Percentiles rank a stretch among this genome's conserved stretches.
phyloP scores from a whole-genome alignment of 106 monocot species.

The Narthecium ossifragum region DNA sequence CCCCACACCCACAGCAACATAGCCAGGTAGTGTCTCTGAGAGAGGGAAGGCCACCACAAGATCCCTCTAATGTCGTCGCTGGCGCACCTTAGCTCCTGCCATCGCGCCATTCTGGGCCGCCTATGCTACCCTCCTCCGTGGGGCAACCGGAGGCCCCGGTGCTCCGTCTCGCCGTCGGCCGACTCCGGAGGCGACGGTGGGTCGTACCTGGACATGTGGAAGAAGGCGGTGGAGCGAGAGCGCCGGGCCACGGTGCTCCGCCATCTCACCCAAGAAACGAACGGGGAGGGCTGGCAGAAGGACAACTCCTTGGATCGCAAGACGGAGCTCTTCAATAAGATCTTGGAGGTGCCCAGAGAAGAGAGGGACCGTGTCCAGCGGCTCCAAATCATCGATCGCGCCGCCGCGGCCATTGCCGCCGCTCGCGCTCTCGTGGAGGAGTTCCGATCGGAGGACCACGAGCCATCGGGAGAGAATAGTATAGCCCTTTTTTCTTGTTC shows the following conservation, averaged over 20 bases:
- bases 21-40: too few relatives aligned
- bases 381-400: slow-evolving; percentile 78
- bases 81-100: too few relatives aligned
- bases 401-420: slow-evolving; percentile 78
- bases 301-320: slow-evolving; percentile 30
- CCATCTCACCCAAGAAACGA: neutral
- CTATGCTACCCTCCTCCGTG: too few relatives aligned
- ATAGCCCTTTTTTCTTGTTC: too few relatives aligned
- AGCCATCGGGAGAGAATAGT: too few relatives aligned
- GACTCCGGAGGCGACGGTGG: too few relatives aligned
- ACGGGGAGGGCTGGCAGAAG: neutral
- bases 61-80: too few relatives aligned
- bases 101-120: too few relatives aligned
- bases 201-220: slow-evolving; percentile 84
- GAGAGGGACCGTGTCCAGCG: slow-evolving; percentile 63
- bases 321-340: slow-evolving; percentile 58
- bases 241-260: slow-evolving; percentile 21
- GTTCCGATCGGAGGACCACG: neutral
- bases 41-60: too few relatives aligned
- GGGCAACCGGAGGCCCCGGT: too few relatives aligned
- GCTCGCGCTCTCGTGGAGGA: slow-evolving; percentile 58
- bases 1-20: too few relatives aligned
- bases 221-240: slow-evolving; percentile 53
- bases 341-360: slow-evolving; percentile 59
- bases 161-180: too few relatives aligned